Percentiles rank a stretch among this genome's conserved stretches.
Conservation (phyloP, 2,329 filamentous ascomycete genomes). For the Capronia coronata region DNA sequence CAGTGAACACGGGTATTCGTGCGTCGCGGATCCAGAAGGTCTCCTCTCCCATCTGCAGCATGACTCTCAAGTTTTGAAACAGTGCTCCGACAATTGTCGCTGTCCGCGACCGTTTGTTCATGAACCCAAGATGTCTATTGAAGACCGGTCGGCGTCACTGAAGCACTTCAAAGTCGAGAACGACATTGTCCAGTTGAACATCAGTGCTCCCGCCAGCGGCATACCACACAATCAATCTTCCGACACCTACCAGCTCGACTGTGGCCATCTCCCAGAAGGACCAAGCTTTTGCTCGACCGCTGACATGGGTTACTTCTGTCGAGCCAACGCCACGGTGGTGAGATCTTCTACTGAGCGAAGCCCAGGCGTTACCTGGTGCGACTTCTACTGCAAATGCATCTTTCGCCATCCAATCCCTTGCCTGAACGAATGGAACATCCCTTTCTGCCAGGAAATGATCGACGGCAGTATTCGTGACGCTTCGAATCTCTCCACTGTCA, state of each 20-base stretch:
- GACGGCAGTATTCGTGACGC: constrained; percentile 14
- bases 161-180: neutral
- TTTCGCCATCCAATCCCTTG: constrained; percentile 7
- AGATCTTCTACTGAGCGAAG: neutral
- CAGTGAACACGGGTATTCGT: constrained; percentile 1
- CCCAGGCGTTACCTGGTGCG: constrained; percentile 7
- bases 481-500: neutral
- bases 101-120: neutral
- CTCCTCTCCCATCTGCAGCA: neutral
- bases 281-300: constrained; percentile 2
- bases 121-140: neutral
- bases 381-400: constrained; percentile 15
- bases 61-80: neutral
- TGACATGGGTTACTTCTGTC: constrained; percentile 10
- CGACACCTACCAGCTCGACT: constrained; percentile 9
- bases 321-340: constrained; percentile 5
- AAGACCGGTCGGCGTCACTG: neutral
- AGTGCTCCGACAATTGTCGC: constrained; percentile 1
- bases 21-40: neutral
- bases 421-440: constrained; percentile 13
- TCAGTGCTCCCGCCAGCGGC: constrained; percentile 6
- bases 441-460: constrained; percentile 7
- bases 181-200: neutral
- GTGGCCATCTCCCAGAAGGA: constrained; percentile 7
- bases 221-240: constrained; percentile 1